phyloP scores from a whole-genome alignment of 148 eudicot genomes.

The Amaranthus hypochondriacus region DNA sequence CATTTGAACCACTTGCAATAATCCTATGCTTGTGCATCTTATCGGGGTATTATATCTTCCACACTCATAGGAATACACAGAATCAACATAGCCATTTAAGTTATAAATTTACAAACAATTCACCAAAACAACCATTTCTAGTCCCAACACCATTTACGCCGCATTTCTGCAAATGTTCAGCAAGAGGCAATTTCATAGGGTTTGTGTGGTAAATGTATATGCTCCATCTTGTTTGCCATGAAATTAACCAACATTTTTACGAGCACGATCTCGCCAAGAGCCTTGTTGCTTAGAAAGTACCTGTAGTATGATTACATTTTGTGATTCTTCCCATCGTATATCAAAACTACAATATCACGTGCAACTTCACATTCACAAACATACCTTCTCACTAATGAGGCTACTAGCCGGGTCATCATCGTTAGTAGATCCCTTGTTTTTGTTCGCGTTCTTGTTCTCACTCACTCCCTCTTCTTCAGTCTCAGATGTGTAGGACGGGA shows the following conservation, averaged over 20 bases:
- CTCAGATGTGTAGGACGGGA: conserved; percentile 35
- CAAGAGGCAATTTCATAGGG: not conserved
- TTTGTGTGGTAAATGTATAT: not conserved
- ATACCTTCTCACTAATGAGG: conserved; percentile 74
- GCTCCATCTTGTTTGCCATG: not conserved
- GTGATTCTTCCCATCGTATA: not conserved
- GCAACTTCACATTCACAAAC: not conserved
- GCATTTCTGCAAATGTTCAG: not conserved
- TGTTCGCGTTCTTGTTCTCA: conserved; percentile 18
- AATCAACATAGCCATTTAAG: too few species aligned
- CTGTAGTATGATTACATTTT: conserved; percentile 25
- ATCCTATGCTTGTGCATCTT: too few species aligned
- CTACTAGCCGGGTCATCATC: conserved; percentile 29
- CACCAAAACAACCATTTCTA: too few species aligned
- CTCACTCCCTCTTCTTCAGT: conserved; percentile 37
- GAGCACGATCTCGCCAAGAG: conserved; percentile 95
- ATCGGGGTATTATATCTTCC: too few species aligned
- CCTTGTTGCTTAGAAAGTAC: conserved; percentile 65
- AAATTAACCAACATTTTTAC: conserved; percentile 35
- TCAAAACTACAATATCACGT: not conserved
- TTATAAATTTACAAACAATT: too few species aligned
- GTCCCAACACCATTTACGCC: too few species aligned
- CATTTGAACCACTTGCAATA: too few species aligned
- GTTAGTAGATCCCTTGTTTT: conserved; percentile 9
- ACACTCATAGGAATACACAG: too few species aligned